phyloP scores from a whole-genome alignment of 2,329 filamentous ascomycete genomes.

The Lanzia echinophila region DNA sequence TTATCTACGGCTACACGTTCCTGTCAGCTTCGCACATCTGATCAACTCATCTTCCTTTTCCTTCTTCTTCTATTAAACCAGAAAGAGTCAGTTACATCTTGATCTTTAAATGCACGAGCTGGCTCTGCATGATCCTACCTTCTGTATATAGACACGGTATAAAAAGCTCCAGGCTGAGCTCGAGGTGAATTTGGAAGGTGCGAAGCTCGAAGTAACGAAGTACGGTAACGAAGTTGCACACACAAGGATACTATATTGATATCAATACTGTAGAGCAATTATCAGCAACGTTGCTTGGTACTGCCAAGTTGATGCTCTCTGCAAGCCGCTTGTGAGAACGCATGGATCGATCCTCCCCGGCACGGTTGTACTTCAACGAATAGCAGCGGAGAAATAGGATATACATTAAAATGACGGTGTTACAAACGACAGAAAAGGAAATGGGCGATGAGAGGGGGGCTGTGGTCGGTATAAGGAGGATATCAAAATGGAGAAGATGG shows the following conservation, averaged over 20 bases:
- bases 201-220: no score
- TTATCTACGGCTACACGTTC: neutral
- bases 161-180: neutral
- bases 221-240: no score
- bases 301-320: no score
- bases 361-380: neutral
- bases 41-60: neutral
- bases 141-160: neutral
- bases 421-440: neutral
- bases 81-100: neutral
- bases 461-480: neutral
- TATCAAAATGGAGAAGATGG: conserved; percentile 3
- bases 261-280: no score
- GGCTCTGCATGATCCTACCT: conserved; percentile 10
- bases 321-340: no score
- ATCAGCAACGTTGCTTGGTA: no score
- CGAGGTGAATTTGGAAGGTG: no score
- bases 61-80: neutral
- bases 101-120: conserved; percentile 4
- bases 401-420: neutral
- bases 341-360: neutral
- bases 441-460: conserved; percentile 6
- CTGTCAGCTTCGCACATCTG: neutral
- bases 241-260: no score
- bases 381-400: neutral